These are phyloP conservation scores for Xylariomycetidae sp. DNA, from an alignment of 2,329 filamentous ascomycete species.

Conservation along the genomic window DNA sequence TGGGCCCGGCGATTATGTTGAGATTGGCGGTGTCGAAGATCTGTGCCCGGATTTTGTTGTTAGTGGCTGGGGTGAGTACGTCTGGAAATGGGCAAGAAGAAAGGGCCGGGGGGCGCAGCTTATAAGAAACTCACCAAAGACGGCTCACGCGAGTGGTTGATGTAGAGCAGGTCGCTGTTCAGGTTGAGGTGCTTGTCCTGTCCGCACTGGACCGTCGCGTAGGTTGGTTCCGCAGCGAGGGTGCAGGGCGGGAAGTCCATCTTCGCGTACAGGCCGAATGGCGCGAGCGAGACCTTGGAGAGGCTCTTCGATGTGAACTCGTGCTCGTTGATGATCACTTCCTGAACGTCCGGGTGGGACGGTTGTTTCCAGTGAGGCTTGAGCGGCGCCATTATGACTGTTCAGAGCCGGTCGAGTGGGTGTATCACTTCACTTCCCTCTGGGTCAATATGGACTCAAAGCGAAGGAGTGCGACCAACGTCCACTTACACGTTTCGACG, in stretches of 20 bases:
- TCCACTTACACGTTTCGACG: no score
- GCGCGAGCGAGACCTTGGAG: conserved; percentile 49
- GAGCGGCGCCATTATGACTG: conserved; percentile 47
- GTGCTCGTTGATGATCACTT: conserved; percentile 49
- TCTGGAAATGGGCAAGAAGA: no score
- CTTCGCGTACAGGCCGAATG: conserved; percentile 63
- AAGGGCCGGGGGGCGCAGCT: no score
- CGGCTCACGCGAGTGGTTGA: conserved; percentile 65
- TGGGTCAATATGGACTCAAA: conserved; percentile 3
- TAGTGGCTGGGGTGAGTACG: no score
- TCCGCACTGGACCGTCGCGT: conserved; percentile 60
- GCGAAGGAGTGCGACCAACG: no score
- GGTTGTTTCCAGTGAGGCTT: conserved; percentile 56
- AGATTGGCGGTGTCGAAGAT: conserved; percentile 56
- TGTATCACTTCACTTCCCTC: neutral
- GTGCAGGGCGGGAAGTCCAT: conserved; percentile 61
- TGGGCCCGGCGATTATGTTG: conserved; percentile 53
- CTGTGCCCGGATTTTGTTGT: conserved; percentile 28
- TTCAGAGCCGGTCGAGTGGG: neutral
- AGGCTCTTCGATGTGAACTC: conserved; percentile 58
- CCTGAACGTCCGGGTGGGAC: conserved; percentile 54
- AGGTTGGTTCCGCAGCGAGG: conserved; percentile 50
- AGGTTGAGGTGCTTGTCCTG: conserved; percentile 53
- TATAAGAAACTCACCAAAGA: conserved; percentile 51
- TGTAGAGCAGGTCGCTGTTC: conserved; percentile 63